phyloP scores from a whole-genome alignment of 352 stramenopile species.

The Pythium scleroteichum region DNA sequence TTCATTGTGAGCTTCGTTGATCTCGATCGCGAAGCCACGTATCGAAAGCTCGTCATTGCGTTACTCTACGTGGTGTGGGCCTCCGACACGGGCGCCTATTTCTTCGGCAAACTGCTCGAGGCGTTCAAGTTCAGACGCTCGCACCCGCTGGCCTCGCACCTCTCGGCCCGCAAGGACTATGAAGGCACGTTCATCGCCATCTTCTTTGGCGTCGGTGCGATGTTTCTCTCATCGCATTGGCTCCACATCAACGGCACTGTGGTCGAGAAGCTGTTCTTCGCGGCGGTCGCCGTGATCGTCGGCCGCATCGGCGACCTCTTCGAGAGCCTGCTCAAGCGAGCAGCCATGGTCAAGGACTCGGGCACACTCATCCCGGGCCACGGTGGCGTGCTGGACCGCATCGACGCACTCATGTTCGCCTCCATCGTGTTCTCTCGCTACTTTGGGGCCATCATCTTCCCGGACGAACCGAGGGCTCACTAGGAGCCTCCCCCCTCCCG shows the following conservation, averaged over 20 bases:
- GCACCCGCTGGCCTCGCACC: slow-evolving; percentile 77
- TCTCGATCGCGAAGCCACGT: slow-evolving; percentile 44
- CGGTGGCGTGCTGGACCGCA: slow-evolving; percentile 93
- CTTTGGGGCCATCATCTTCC: slow-evolving; percentile 31
- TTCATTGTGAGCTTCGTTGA: slow-evolving; percentile 65
- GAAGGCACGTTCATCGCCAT: slow-evolving; percentile 92
- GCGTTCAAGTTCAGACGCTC: slow-evolving; percentile 81
- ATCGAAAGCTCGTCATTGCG: slow-evolving; percentile 64
- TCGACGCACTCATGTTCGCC: slow-evolving; percentile 95
- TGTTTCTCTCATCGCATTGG: slow-evolving; percentile 63
- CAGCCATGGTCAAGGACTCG: slow-evolving; percentile 94
- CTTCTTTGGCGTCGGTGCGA: slow-evolving; percentile 79
- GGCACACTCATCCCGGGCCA: slow-evolving; percentile 94
- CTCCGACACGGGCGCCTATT: slow-evolving; percentile 93
- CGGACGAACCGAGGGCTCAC: slow-evolving; percentile 1
- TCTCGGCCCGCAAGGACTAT: slow-evolving; percentile 96
- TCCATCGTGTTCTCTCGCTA: slow-evolving; percentile 66
- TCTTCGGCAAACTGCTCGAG: slow-evolving; percentile 87
- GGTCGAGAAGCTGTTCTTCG: slow-evolving; percentile 81
- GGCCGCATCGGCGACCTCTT: slow-evolving; percentile 97
- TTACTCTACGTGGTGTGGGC: slow-evolving; percentile 73
- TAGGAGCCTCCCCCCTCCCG: too few species aligned
- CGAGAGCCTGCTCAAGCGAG: slow-evolving; percentile 94
- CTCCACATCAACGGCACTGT: slow-evolving; percentile 75
- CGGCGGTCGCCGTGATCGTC: slow-evolving; percentile 90